Base-by-base conservation (phyloP, 2,329 filamentous ascomycete genomes). In the Aspergillus ruber region DNA sequence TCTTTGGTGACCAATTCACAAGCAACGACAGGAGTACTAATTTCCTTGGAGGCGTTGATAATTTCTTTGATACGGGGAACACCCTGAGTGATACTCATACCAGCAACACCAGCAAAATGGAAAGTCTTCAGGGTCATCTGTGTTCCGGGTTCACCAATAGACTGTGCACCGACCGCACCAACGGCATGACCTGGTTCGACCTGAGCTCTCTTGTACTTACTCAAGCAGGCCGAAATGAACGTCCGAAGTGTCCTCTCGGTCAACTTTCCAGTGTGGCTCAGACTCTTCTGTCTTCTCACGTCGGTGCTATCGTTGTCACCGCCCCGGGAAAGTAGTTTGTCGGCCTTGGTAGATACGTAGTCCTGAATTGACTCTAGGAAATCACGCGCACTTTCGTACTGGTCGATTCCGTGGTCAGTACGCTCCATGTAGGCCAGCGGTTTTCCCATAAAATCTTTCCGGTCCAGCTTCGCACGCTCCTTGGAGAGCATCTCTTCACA, bases 41-140 rank as follows among this genome's bases (percentile, higher is more conserved):
- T 98, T 43, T 77, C 76, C 66, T 90, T 95, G 7, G 90, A 95
- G 5, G 93, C 93, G 71, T 98, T 98, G 82, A 98, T 98, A 57
- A 98, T 98, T 77, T 98, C 93, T 73, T 98, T 98, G 75, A 98
- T 98, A 84, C 93, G 91, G 1, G 93, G 93, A 6, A 98, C 93
- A 87, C 93, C 93, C 64, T 96, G 89, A 0, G 93, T 98, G 64
- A 98, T 95, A 79, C 89, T 95, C 93, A 98, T 97, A 67, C 91
- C 91, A 39, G 93, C 93, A 54, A 98, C 93, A 86, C 93, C 93
- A 65, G 93, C 93, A 75, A 98, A 98, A 86, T 97, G 93, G 82
- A 97, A 97, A 65, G 93, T 97, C 74, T 97, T 97, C 54, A 98
- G 74, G 1, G 93, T 98, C 93, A 98, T 98, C 70, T 98, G 93